Percentiles rank a stretch among this genome's conserved stretches.
phyloP scores from a whole-genome alignment of 352 stramenopile genomes.

The Phytopythium vexans region DNA sequence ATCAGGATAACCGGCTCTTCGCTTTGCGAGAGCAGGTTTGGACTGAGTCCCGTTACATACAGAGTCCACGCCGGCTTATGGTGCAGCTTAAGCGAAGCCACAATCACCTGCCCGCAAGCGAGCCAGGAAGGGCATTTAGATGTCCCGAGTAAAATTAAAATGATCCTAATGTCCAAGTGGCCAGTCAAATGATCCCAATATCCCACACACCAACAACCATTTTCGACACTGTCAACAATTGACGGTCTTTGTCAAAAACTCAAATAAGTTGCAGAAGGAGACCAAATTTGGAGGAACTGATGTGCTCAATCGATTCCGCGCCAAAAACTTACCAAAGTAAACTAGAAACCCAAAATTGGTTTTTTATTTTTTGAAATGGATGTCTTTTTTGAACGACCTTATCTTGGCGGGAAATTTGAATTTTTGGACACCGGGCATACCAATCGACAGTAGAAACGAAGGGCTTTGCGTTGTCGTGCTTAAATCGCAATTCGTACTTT shows the following conservation, averaged over 20 bases:
- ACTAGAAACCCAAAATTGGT: neutral
- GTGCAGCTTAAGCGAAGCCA: neutral
- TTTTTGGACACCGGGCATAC: neutral
- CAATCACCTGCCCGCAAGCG: neutral
- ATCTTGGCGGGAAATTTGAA: conserved; percentile 2
- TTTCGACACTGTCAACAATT: neutral
- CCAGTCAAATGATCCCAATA: too few relatives aligned
- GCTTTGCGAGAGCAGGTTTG: too few relatives aligned
- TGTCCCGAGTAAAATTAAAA: conserved; percentile 1
- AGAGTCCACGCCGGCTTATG: too few relatives aligned
- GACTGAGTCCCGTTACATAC: too few relatives aligned
- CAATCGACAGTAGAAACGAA: conserved; percentile 1
- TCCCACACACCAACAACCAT: neutral
- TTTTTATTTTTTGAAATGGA: neutral
- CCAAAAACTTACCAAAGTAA: neutral
- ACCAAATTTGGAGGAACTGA: neutral
- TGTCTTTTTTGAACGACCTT: neutral
- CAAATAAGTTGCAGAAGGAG: conserved; percentile 1
- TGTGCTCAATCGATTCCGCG: neutral
- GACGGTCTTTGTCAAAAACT: neutral
- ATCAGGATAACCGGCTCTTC: too few relatives aligned
- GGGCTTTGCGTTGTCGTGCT: neutral
- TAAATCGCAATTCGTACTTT: too few relatives aligned
- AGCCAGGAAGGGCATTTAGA: neutral
- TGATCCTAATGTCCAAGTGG: conserved; percentile 5